Percentiles rank a stretch among this genome's conserved stretches.
Conservation (phyloP, 2,329 filamentous ascomycete genomes). For the Leptodontidium sp. region DNA sequence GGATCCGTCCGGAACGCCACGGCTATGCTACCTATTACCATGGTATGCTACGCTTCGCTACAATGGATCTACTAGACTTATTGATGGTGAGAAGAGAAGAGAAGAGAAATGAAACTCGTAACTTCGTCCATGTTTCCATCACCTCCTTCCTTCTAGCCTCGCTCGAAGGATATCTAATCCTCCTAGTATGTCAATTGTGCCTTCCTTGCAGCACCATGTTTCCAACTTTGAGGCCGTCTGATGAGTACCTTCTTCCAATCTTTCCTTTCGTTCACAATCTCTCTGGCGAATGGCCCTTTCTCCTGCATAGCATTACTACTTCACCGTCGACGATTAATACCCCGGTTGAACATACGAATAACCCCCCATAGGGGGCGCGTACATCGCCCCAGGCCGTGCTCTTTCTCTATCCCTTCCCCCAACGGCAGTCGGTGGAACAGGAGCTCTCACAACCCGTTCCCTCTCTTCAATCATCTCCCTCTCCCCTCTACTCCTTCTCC, state of each 20-base stretch:
- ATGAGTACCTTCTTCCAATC: background rate
- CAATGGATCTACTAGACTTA: background rate
- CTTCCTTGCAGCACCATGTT: background rate
- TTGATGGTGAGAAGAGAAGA: background rate
- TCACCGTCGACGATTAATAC: background rate
- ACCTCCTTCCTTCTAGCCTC: background rate
- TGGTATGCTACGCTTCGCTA: conserved; percentile 17
- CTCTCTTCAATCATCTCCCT: conserved; percentile 15
- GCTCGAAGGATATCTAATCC: background rate
- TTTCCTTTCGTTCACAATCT: background rate
- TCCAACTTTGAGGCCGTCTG: background rate
- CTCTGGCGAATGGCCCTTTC: too few relatives aligned
- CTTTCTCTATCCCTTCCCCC: conserved; percentile 28
- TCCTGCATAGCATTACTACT: conserved; percentile 9
- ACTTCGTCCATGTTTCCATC: conserved; percentile 16
- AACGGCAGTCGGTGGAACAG: conserved; percentile 8
- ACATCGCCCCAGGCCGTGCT: conserved; percentile 25
- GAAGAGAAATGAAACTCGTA: conserved; percentile 18
- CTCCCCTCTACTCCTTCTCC: conserved; percentile 24
- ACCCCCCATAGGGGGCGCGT: conserved; percentile 19
- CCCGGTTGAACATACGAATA: conserved; percentile 24
- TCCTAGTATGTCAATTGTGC: background rate
- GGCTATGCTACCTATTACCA: conserved; percentile 21
- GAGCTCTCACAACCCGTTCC: conserved; percentile 25
- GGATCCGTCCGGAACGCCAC: conserved; percentile 6